phyloP scores from a whole-genome alignment of 2,329 filamentous ascomycete genomes.

The Fusarium sp. region DNA sequence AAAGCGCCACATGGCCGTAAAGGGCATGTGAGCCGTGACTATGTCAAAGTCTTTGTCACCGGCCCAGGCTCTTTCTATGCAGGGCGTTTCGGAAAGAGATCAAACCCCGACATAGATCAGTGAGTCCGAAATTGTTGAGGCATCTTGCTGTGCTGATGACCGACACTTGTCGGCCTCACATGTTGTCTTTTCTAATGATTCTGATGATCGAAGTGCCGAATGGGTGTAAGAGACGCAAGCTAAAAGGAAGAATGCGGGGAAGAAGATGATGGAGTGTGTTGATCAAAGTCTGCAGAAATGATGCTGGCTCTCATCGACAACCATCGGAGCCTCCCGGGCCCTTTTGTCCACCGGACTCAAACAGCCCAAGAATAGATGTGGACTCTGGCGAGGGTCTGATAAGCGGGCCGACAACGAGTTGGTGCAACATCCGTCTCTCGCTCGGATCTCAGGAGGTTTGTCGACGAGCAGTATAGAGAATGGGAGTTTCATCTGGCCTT shows the following conservation, averaged over 20 bases:
- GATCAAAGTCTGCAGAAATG: neutral
- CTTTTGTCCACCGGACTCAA: neutral
- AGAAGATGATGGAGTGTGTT: neutral
- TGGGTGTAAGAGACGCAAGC: slow-evolving; percentile 13
- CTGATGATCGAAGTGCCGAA: neutral
- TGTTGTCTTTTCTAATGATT: slow-evolving; percentile 5
- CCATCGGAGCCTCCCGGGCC: neutral
- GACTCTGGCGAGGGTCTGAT: neutral
- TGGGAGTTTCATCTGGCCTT: neutral
- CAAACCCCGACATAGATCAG: neutral
- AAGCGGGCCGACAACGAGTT: neutral
- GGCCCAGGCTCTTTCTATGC: neutral
- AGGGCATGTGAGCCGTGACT: slow-evolving; percentile 24
- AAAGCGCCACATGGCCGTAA: slow-evolving; percentile 19
- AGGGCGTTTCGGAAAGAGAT: slow-evolving; percentile 13
- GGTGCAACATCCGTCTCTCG: neutral
- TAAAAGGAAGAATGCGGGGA: slow-evolving; percentile 29
- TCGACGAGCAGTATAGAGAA: neutral
- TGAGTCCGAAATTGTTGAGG: slow-evolving; percentile 1
- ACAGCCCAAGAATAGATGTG: neutral
- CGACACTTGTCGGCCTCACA: slow-evolving; percentile 14
- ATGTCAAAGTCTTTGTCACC: neutral
- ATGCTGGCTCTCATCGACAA: neutral
- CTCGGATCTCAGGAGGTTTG: neutral
- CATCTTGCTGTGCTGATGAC: neutral